Conservation (phyloP, 352 stramenopile genomes). For the Pythium coloratum region DNA sequence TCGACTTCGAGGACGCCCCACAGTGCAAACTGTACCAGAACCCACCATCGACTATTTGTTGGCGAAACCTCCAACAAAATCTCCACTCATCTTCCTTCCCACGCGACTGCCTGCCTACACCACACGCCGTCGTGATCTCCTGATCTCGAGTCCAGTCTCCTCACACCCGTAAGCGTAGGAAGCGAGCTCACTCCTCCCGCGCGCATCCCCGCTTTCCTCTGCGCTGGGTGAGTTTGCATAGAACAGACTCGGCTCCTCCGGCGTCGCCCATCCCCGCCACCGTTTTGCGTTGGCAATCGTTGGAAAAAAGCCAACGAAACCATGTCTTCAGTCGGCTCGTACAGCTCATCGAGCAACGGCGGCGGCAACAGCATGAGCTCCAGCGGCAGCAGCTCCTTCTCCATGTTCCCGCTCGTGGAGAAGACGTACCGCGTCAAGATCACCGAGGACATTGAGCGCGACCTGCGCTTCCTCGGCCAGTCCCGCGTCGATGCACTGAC, state of each 20-base stretch:
- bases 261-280: background rate
- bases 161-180: too few relatives aligned
- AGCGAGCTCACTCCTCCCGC: background rate
- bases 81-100: background rate
- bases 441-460: slow-evolving; percentile 80
- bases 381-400: slow-evolving; percentile 35
- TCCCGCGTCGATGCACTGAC: slow-evolving; percentile 81
- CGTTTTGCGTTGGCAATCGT: too few relatives aligned
- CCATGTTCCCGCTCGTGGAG: slow-evolving; percentile 85
- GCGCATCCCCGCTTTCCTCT: background rate
- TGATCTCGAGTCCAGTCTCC: too few relatives aligned
- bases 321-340: slow-evolving; percentile 18
- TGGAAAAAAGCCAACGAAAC: too few relatives aligned
- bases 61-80: background rate
- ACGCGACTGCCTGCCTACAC: too few relatives aligned
- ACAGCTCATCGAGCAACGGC: slow-evolving; percentile 17
- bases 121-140: too few relatives aligned
- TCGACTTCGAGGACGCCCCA: background rate
- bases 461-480: slow-evolving; percentile 82
- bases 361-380: slow-evolving; percentile 4
- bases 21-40: background rate
- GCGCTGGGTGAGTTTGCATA: slow-evolving; percentile 9
- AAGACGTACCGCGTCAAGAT: slow-evolving; percentile 81
- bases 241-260: background rate
- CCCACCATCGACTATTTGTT: background rate